These are phyloP conservation scores for Fusarium sp. DNA, from an alignment of 2,329 filamentous ascomycete species.

Conservation along the genomic window DNA sequence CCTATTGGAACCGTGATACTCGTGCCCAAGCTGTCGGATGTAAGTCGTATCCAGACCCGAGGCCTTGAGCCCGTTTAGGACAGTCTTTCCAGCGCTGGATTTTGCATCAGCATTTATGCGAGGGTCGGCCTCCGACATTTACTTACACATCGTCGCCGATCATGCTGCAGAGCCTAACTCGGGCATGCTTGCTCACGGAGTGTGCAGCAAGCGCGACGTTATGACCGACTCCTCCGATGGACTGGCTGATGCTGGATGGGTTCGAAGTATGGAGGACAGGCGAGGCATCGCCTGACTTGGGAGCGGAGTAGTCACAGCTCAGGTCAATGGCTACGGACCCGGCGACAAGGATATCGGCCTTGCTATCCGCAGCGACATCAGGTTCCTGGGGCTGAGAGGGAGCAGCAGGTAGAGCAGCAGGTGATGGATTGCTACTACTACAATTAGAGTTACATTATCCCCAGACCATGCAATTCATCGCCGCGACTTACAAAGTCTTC, in stretches of 20 bases:
- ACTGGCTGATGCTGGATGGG: slow-evolving; percentile 82
- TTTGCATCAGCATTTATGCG: slow-evolving; percentile 18
- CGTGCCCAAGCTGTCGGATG: slow-evolving; percentile 67
- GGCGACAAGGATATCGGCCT: slow-evolving; percentile 82
- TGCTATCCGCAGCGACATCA: slow-evolving; percentile 30
- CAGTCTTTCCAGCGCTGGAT: slow-evolving; percentile 76
- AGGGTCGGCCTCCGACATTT: background rate
- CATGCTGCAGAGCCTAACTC: slow-evolving; percentile 81
- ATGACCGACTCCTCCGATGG: slow-evolving; percentile 89
- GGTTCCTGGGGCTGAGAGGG: slow-evolving; percentile 25
- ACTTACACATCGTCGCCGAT: slow-evolving; percentile 81
- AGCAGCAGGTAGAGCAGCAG: slow-evolving; percentile 30
- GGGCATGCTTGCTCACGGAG: slow-evolving; percentile 68
- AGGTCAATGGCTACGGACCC: slow-evolving; percentile 92
- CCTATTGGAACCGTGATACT: slow-evolving; percentile 65
- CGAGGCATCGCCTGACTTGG: slow-evolving; percentile 45
- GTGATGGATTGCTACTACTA: slow-evolving; percentile 48
- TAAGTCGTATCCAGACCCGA: slow-evolving; percentile 74
- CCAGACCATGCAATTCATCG: slow-evolving; percentile 27
- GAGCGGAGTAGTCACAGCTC: slow-evolving; percentile 77
- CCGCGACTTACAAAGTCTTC: slow-evolving; percentile 53
- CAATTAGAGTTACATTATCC: slow-evolving; percentile 50
- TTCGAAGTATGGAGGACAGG: slow-evolving; percentile 84
- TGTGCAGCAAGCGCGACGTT: slow-evolving; percentile 91
- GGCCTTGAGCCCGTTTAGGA: slow-evolving; percentile 73